phyloP scores from a whole-genome alignment of 345 rosid genomes.

The Stellera chamaejasme region DNA sequence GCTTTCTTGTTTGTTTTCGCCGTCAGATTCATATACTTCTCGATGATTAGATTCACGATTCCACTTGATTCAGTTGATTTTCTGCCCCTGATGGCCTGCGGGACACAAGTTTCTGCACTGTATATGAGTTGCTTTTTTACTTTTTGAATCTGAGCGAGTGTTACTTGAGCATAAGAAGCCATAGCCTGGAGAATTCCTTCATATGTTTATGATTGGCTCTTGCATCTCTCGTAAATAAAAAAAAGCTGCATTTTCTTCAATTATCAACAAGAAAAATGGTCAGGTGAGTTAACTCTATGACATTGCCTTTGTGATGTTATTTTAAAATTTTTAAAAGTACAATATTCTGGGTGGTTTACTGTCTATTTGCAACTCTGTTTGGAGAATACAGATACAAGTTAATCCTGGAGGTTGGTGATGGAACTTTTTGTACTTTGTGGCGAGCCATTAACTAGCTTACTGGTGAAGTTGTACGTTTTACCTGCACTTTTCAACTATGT shows the following conservation, averaged over 20 bases:
- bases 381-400: constrained; percentile 54
- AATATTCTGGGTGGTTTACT: background rate
- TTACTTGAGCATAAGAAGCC: constrained; percentile 22
- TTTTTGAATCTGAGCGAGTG: constrained; percentile 30
- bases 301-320: background rate
- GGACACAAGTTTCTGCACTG: constrained; percentile 23
- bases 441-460: constrained; percentile 70
- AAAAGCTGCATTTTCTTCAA: constrained; percentile 26
- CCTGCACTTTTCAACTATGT: constrained; percentile 4
- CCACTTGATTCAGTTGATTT: constrained; percentile 5
- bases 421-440: constrained; percentile 94
- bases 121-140: constrained; percentile 24
- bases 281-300: constrained; percentile 38
- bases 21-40: background rate
- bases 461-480: constrained; percentile 76
- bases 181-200: constrained; percentile 23
- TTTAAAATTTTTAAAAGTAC: background rate
- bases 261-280: constrained; percentile 45
- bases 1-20: background rate
- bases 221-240: constrained; percentile 34
- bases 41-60: background rate
- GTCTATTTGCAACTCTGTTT: constrained; percentile 1
- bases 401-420: constrained; percentile 90
- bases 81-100: constrained; percentile 27
- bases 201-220: constrained; percentile 25